Evolutionary conservation across 2,329 filamentous ascomycete genomes (phyloP), one percentile per base, ranked within the genome.

Genomic region (Sarocladium brachiariae): DNA sequence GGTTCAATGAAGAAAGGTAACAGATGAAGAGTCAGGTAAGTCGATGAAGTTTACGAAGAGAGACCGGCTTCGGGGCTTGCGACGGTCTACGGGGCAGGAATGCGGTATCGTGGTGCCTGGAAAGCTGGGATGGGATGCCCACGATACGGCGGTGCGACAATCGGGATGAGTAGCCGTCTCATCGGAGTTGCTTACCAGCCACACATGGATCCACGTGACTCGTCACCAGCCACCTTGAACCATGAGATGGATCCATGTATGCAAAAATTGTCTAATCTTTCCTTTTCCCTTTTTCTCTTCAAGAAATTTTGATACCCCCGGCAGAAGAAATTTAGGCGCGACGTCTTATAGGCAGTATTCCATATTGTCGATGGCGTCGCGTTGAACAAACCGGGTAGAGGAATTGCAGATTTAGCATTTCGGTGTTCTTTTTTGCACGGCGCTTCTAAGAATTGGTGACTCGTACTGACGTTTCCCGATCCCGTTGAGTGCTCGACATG

Each of bases 391-490:
- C 73, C 71, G 77, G 78, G 78, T 65, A 81, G 74, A 82, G 65
- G 54, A 73, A 74, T 66, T 63, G 60, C 61, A 61, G n/a, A n/a
- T n/a, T 62, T 57, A 56, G 46, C 60, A 57, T 49, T 49, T 27
- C 10, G 13, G 46, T 49, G n/a, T n/a, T n/a, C n/a, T n/a, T 25
- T 7, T 59, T 60, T 62, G 67, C 62, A 62, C 73, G 78, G 74
- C 70, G 76, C 77, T 80, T 80, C 67, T 69, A 81, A 81, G 78
- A 81, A 82, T 81, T 80, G 77, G 73, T 68, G 74, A 77, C 70
- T 77, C 74, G 73, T 70, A 65, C 61, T 58, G 16, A 68, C 67
- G 70, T 78, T 76, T 70, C 72, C 72, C 77, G 75, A 74, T 81
- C 77, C 78, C 78, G 78, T 82, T 80, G 76, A 79, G 77, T 73